These are phyloP conservation scores for Termitomyces sp. DNA, from an alignment of 768 basidiomycete species.

Conservation along the genomic window DNA sequence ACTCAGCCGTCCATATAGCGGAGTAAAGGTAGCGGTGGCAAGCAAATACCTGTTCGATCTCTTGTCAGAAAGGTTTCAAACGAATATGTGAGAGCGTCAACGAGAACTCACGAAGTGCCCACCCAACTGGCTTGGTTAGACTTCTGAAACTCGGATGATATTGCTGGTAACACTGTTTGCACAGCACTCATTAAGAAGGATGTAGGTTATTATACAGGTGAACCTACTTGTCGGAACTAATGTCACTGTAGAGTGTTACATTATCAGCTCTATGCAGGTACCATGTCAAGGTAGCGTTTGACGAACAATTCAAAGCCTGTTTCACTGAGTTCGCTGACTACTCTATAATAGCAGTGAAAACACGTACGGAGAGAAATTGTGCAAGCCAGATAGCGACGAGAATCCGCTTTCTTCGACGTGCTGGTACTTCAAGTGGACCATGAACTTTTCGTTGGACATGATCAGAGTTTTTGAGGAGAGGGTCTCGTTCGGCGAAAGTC, in stretches of 20 bases:
- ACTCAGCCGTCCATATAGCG: conserved; percentile 73
- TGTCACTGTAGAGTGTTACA: conserved; percentile 41
- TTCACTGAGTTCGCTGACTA: neutral
- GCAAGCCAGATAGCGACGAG: conserved; percentile 68
- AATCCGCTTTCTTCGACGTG: conserved; percentile 51
- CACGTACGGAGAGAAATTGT: conserved; percentile 65
- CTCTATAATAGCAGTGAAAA: neutral
- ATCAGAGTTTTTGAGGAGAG: conserved; percentile 5
- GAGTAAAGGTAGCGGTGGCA: conserved; percentile 77
- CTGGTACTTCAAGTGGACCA: conserved; percentile 59
- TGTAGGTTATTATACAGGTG: neutral
- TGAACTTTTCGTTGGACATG: conserved; percentile 2
- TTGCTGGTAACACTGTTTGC: conserved; percentile 60
- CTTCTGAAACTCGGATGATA: conserved; percentile 72
- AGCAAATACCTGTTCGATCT: conserved; percentile 51
- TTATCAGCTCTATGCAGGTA: neutral
- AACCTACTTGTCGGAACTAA: conserved; percentile 69
- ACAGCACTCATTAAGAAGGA: neutral
- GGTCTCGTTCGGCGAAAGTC: conserved; percentile 11
- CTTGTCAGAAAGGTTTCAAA: neutral
- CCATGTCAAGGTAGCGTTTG: neutral
- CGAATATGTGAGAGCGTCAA: neutral
- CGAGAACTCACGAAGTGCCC: conserved; percentile 56
- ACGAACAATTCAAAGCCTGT: conserved; percentile 29
- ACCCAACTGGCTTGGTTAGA: conserved; percentile 82